These are phyloP conservation scores for Fusarium tjaetaba DNA, from an alignment of 2,329 filamentous ascomycete genomes.

Conservation along the genomic window DNA sequence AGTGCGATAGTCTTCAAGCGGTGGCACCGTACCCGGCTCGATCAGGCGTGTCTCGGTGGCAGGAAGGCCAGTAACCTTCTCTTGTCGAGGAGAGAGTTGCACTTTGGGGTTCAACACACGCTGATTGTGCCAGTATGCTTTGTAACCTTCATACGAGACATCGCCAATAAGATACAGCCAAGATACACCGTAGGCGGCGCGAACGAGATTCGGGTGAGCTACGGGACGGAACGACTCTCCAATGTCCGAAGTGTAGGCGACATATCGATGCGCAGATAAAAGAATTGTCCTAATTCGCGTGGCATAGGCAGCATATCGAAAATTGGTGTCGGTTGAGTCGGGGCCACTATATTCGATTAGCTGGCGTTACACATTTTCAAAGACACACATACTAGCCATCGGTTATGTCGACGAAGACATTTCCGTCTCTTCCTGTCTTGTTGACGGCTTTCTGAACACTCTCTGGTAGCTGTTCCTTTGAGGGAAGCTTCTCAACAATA, in stretches of 20 bases:
- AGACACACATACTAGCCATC: slow-evolving; percentile 75
- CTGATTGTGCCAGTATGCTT: slow-evolving; percentile 90
- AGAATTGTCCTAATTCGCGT: slow-evolving; percentile 87
- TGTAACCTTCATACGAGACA: slow-evolving; percentile 93
- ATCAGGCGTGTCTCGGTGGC: slow-evolving; percentile 44
- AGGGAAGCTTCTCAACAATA: slow-evolving; percentile 60
- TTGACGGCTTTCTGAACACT: slow-evolving; percentile 68
- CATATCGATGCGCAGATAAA: slow-evolving; percentile 90
- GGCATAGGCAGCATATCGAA: slow-evolving; percentile 94
- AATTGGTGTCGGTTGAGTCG: slow-evolving; percentile 83
- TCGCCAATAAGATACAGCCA: slow-evolving; percentile 95
- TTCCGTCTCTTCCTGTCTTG: slow-evolving; percentile 70
- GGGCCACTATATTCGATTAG: slow-evolving; percentile 51
- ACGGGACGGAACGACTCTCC: slow-evolving; percentile 96
- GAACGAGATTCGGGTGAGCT: slow-evolving; percentile 84
- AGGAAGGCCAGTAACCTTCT: slow-evolving; percentile 59
- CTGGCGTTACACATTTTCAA: slow-evolving; percentile 3
- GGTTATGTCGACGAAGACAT: slow-evolving; percentile 79
- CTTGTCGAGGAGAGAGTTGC: slow-evolving; percentile 61
- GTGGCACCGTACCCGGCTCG: slow-evolving; percentile 61
- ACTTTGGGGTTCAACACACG: slow-evolving; percentile 74
- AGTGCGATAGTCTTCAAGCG: slow-evolving; percentile 88
- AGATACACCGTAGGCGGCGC: slow-evolving; percentile 86
- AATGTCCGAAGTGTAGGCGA: slow-evolving; percentile 96
- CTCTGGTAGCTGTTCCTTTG: slow-evolving; percentile 62